Conservation (phyloP, 805 yeast species). For the Kazachstania psychrophila region DNA sequence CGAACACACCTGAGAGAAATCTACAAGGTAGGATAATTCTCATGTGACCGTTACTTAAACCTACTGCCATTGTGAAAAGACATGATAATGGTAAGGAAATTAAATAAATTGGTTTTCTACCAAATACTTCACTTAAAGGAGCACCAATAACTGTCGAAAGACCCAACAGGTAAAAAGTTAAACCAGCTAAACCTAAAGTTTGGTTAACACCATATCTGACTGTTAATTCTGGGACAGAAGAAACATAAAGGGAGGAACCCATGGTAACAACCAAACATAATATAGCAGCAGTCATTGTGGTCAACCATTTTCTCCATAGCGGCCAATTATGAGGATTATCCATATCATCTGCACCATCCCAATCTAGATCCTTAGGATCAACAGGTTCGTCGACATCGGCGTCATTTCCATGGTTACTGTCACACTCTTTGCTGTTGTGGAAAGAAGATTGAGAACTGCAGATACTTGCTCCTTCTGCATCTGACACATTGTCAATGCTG, state of each 20-base stretch:
- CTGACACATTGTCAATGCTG: no score
- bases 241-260: slow-evolving; percentile 65
- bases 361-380: slow-evolving; percentile 37
- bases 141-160: slow-evolving; percentile 65
- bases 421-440: no score
- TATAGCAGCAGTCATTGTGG: slow-evolving; percentile 55
- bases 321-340: slow-evolving; percentile 69
- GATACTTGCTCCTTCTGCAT: no score
- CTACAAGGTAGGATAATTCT: slow-evolving; percentile 56
- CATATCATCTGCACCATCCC: slow-evolving; percentile 56
- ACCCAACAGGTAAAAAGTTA: slow-evolving; percentile 64
- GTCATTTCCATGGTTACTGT: no score
- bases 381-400: slow-evolving; percentile 11
- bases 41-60: slow-evolving; percentile 48
- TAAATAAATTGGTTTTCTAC: slow-evolving; percentile 54
- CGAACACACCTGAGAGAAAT: slow-evolving; percentile 64
- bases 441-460: no score
- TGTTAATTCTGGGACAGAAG: slow-evolving; percentile 50
- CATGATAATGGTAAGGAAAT: slow-evolving; percentile 54
- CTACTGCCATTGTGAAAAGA: slow-evolving; percentile 69
- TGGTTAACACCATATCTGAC: slow-evolving; percentile 43
- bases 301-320: slow-evolving; percentile 48
- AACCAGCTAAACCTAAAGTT: slow-evolving; percentile 56
- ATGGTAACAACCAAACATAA: slow-evolving; percentile 62
- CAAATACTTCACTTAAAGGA: slow-evolving; percentile 61